These are phyloP conservation scores for Trypanosoma rangeli DNA, from an alignment of 208 protist genomes.

Conservation along the genomic window DNA sequence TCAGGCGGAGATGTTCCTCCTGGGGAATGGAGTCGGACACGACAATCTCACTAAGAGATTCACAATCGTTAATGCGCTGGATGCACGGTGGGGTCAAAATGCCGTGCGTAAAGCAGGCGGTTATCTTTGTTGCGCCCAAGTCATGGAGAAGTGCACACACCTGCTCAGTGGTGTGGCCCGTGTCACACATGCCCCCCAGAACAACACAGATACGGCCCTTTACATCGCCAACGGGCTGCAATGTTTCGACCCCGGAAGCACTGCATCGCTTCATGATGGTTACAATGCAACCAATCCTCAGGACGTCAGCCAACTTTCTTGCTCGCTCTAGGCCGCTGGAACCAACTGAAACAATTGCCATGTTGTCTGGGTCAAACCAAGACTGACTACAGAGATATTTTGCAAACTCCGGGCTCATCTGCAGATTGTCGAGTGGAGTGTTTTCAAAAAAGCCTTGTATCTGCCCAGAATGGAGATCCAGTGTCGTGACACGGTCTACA, in stretches of 20 bases:
- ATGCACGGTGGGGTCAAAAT: constrained; percentile 89
- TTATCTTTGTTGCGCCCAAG: constrained; percentile 91
- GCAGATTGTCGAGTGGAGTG: constrained; percentile 92
- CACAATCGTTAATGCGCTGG: constrained; percentile 86
- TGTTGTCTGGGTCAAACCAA: constrained; percentile 76
- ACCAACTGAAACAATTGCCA: constrained; percentile 95
- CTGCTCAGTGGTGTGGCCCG: constrained; percentile 91
- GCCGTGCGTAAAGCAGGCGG: constrained; percentile 94
- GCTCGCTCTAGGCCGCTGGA: constrained; percentile 94
- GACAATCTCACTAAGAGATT: constrained; percentile 85
- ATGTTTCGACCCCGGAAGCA: constrained; percentile 76
- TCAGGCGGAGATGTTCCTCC: constrained; percentile 62
- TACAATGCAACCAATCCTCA: constrained; percentile 90
- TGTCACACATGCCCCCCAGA: constrained; percentile 97
- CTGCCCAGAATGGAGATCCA: constrained; percentile 94
- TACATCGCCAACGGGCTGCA: constrained; percentile 95
- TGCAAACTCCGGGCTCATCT: constrained; percentile 83
- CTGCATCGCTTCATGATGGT: constrained; percentile 94
- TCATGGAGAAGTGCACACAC: constrained; percentile 92
- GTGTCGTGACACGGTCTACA: constrained; percentile 88
- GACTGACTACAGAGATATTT: constrained; percentile 58
- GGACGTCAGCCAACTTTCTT: constrained; percentile 85
- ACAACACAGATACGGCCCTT: constrained; percentile 92
- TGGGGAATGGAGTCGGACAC: constrained; percentile 95
- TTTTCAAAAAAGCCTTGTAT: constrained; percentile 97